Conservation (phyloP, 1,284 basidiomycete genomes). For the Trametes pubescens region DNA sequence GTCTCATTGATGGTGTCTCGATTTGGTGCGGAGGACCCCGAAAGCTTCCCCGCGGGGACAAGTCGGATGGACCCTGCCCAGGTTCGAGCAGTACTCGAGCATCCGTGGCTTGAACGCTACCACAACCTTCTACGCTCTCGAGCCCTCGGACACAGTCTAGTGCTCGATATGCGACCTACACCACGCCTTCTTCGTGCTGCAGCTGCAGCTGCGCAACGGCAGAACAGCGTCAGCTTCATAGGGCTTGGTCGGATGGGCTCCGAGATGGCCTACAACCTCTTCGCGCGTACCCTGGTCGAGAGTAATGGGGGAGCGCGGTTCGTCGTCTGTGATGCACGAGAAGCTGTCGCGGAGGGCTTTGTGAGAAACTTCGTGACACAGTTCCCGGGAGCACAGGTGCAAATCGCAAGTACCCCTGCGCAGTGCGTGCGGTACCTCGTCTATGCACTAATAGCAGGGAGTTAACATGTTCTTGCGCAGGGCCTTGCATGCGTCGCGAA, state of each 20-base stretch:
- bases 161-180: constrained; percentile 36
- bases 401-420: constrained; percentile 67
- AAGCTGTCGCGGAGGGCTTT: constrained; percentile 67
- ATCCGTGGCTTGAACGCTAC: background rate
- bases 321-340: constrained; percentile 79
- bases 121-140: background rate
- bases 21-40: constrained; percentile 19
- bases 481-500: constrained; percentile 67
- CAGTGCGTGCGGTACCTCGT: constrained; percentile 58
- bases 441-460: background rate
- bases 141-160: background rate
- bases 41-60: constrained; percentile 33
- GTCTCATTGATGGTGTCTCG: constrained; percentile 2
- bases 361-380: constrained; percentile 58
- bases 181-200: constrained; percentile 36
- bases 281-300: constrained; percentile 68
- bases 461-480: constrained; percentile 44
- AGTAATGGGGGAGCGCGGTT: constrained; percentile 58
- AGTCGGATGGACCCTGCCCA: background rate
- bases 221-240: constrained; percentile 74
- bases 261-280: constrained; percentile 86
- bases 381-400: constrained; percentile 65
- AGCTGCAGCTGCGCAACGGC: constrained; percentile 44
- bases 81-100: background rate
- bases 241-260: constrained; percentile 86